These are phyloP conservation scores for Diaporthe citri DNA, from an alignment of 2,329 filamentous ascomycete species.

Conservation along the genomic window DNA sequence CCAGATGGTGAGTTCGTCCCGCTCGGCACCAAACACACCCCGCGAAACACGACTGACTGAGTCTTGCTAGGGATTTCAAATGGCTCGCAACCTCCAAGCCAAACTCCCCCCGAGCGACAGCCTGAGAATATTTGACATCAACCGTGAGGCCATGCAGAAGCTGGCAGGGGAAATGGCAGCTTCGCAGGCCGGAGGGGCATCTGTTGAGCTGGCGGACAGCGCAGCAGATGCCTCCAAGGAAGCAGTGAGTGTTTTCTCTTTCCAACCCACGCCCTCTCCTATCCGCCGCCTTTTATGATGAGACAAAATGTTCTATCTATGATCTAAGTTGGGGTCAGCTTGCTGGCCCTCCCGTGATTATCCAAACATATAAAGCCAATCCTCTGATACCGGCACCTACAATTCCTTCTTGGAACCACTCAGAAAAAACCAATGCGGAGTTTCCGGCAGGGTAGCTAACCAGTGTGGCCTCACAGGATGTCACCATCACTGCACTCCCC, in stretches of 20 bases:
- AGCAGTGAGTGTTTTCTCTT: conserved; percentile 58
- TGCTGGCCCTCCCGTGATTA: conserved; percentile 73
- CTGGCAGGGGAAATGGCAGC: conserved; percentile 62
- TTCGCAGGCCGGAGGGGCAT: conserved; percentile 58
- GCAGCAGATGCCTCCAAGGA: conserved; percentile 63
- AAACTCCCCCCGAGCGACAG: conserved; percentile 66
- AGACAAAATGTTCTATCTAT: conserved; percentile 62
- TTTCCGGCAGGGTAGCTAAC: conserved; percentile 32
- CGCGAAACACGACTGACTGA: not conserved
- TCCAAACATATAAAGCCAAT: conserved; percentile 75
- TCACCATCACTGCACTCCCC: conserved; percentile 88
- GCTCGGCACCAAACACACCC: not conserved
- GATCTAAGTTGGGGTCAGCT: conserved; percentile 80
- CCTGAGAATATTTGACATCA: conserved; percentile 69
- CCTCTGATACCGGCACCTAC: conserved; percentile 67
- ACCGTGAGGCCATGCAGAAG: conserved; percentile 60
- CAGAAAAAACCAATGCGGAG: not conserved
- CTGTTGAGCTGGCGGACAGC: conserved; percentile 58
- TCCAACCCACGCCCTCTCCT: not conserved
- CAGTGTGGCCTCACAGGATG: conserved; percentile 69
- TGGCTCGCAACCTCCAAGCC: conserved; percentile 72
- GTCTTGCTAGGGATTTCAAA: conserved; percentile 68
- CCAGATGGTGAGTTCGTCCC: conserved; percentile 65
- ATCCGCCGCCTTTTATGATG: conserved; percentile 43
- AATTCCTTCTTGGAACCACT: conserved; percentile 17